phyloP scores from a whole-genome alignment of 163 green algal species.

The Volvox carteri region DNA sequence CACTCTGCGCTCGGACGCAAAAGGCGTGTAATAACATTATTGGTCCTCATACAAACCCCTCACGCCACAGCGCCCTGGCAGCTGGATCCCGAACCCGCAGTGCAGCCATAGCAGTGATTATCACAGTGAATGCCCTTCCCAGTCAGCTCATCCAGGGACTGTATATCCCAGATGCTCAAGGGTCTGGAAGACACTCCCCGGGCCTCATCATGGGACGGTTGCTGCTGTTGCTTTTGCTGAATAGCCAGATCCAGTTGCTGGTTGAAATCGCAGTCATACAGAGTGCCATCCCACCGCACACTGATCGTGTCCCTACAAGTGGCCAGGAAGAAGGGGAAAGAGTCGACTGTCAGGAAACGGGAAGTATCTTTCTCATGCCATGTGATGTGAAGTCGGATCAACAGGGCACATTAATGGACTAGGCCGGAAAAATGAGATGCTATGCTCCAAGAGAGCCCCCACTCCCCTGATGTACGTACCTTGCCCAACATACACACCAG shows the following conservation, averaged over 20 bases:
- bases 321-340: neutral
- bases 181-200: neutral
- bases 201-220: too few relatives aligned
- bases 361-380: too few relatives aligned
- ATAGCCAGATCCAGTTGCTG: constrained; percentile 96
- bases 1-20: too few relatives aligned
- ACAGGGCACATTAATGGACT: too few relatives aligned
- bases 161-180: constrained; percentile 90
- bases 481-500: neutral
- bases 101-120: constrained; percentile 98
- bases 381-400: too few relatives aligned
- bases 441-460: too few relatives aligned
- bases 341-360: too few relatives aligned
- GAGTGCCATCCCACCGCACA: constrained; percentile 90
- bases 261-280: constrained; percentile 99
- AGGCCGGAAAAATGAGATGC: too few relatives aligned
- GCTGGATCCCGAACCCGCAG: constrained; percentile 84
- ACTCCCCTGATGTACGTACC: too few relatives aligned
- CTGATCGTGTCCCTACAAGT: constrained; percentile 84
- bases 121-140: constrained; percentile 79
- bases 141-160: constrained; percentile 74
- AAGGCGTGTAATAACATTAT: too few relatives aligned
- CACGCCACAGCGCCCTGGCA: constrained; percentile 67
- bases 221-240: too few relatives aligned
- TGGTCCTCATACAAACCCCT: too few relatives aligned